Conservation (phyloP, 2,329 filamentous ascomycete genomes). For the Xylariaceae sp. region DNA sequence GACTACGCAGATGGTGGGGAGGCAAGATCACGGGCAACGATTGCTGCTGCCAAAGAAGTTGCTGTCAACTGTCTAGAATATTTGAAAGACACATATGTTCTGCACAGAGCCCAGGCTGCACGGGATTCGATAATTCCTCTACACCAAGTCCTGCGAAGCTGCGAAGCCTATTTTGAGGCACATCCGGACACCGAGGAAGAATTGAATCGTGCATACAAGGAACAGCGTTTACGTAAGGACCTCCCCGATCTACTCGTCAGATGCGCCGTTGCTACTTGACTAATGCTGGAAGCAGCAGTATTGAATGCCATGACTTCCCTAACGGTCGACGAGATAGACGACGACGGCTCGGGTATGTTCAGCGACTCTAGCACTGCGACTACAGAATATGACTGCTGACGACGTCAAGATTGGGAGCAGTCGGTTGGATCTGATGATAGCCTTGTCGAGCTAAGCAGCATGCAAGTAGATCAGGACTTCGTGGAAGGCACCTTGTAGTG, state of each 20-base stretch:
- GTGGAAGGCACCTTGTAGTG: slow-evolving; percentile 6
- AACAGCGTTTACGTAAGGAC: slow-evolving; percentile 38
- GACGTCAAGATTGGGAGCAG: slow-evolving; percentile 51
- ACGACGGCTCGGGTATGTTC: slow-evolving; percentile 58
- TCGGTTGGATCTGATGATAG: slow-evolving; percentile 55
- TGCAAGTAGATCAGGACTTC: slow-evolving; percentile 30
- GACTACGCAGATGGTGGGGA: slow-evolving; percentile 32
- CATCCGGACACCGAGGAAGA: slow-evolving; percentile 33
- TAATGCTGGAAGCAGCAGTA: slow-evolving; percentile 34
- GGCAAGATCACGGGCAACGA: slow-evolving; percentile 31
- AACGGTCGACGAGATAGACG: slow-evolving; percentile 57
- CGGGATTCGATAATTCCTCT: slow-evolving; percentile 42
- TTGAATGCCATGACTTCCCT: slow-evolving; percentile 50
- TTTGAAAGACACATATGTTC: slow-evolving; percentile 46
- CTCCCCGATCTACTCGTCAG: background rate
- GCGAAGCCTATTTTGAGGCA: slow-evolving; percentile 39
- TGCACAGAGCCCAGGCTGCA: slow-evolving; percentile 40
- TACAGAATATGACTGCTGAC: slow-evolving; percentile 38
- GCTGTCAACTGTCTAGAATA: slow-evolving; percentile 46
- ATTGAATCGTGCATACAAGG: slow-evolving; percentile 33
- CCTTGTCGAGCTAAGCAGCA: slow-evolving; percentile 48
- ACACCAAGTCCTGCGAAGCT: slow-evolving; percentile 42
- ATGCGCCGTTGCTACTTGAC: background rate
- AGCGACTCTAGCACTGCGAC: slow-evolving; percentile 38
- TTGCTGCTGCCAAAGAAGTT: slow-evolving; percentile 38